Conservation (phyloP, 805 yeast species). For the Cyberlindnera americana region DNA sequence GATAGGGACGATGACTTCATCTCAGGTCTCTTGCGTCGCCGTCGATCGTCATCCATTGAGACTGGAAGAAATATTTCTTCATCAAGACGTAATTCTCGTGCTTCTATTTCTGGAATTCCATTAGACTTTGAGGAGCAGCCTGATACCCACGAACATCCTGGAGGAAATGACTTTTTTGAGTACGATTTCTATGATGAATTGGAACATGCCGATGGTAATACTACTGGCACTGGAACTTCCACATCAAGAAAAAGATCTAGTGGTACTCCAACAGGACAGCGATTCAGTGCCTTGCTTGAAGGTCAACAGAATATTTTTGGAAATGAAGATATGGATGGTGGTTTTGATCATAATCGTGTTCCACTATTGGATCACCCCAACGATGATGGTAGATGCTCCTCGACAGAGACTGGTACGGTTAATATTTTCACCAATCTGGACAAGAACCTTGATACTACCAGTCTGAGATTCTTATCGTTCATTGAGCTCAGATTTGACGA, state of each 20-base stretch:
- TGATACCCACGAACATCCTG: background rate
- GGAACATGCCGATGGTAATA: conserved; percentile 5
- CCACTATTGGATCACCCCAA: too few species aligned
- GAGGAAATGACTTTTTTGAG: conserved; percentile 5
- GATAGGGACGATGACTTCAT: conserved; percentile 23
- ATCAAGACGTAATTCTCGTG: conserved; percentile 25
- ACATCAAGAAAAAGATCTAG: conserved; percentile 18
- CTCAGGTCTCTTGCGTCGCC: conserved; percentile 24
- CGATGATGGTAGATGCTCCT: too few species aligned
- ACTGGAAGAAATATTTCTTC: conserved; percentile 22
- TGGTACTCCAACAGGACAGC: conserved; percentile 11
- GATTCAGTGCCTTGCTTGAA: conserved; percentile 18
- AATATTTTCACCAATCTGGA: too few species aligned
- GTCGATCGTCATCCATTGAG: conserved; percentile 24
- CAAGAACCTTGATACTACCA: conserved; percentile 17
- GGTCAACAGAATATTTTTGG: conserved; percentile 14
- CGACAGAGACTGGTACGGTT: too few species aligned
- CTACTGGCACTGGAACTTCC: background rate
- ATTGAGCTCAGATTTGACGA: conserved; percentile 20
- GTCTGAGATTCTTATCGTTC: conserved; percentile 22
- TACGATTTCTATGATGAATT: conserved; percentile 3
- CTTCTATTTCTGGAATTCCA: conserved; percentile 21
- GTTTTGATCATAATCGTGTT: background rate
- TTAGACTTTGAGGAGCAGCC: conserved; percentile 10
- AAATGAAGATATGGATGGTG: conserved; percentile 1